Percentiles rank a stretch among this genome's conserved stretches.
These are phyloP conservation scores for Blastobotrys parvus DNA, from an alignment of 805 yeast species.

Conservation along the genomic window DNA sequence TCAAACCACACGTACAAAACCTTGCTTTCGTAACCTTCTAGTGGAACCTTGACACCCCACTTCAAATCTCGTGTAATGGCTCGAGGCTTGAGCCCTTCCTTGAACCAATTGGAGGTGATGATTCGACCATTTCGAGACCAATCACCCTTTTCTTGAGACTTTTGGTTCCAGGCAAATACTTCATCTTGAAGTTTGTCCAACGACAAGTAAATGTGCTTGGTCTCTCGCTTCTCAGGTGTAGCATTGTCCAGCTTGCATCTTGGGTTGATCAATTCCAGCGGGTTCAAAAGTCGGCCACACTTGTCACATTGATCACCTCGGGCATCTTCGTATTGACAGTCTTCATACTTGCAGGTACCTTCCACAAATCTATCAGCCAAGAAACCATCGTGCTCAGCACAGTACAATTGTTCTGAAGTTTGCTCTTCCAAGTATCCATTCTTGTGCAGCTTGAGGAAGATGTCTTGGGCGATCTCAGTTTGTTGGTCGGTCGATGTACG, in stretches of 20 bases:
- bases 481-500: conserved; percentile 89
- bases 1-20: conserved; percentile 98
- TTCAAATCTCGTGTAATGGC: conserved; percentile 94
- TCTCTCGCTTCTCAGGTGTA: conserved; percentile 68
- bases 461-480: conserved; percentile 93
- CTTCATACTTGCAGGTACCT: conserved; percentile 80
- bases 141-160: conserved; percentile 59
- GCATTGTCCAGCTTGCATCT: conserved; percentile 89
- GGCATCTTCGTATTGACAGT: conserved; percentile 91
- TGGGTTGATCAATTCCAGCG: conserved; percentile 88
- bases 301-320: conserved; percentile 99
- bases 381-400: conserved; percentile 83
- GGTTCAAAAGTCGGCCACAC: conserved; percentile 84
- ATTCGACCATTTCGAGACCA: conserved; percentile 92
- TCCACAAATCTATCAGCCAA: conserved; percentile 96
- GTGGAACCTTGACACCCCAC: conserved; percentile 99
- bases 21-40: conserved; percentile 75
- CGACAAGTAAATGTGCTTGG: conserved; percentile 78
- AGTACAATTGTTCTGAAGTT: conserved; percentile 80
- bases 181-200: conserved; percentile 78
- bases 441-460: conserved; percentile 66
- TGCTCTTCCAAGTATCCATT: conserved; percentile 81
- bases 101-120: conserved; percentile 89
- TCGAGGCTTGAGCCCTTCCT: conserved; percentile 86
- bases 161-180: conserved; percentile 61